A percentile compares a stretch with the other conserved stretches of the same genome.
Conservation (phyloP, 441 rosid species). For the Viola pubescens region DNA sequence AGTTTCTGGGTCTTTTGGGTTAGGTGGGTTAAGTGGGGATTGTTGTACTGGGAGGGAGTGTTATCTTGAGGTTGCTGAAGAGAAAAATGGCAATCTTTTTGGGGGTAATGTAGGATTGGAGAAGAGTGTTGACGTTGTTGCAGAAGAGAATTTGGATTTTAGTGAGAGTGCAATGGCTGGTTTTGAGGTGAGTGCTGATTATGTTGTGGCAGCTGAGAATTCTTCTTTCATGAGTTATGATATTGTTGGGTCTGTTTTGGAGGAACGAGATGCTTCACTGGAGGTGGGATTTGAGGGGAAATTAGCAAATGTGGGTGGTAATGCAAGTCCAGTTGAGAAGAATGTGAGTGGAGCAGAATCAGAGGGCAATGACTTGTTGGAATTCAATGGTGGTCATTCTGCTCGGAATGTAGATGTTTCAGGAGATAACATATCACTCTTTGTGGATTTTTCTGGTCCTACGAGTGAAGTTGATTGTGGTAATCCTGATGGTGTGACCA, state of each 20-base stretch:
- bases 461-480: constrained; percentile 15
- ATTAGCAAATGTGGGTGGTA: constrained; percentile 3
- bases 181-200: constrained; percentile 17
- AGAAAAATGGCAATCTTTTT: constrained; percentile 4
- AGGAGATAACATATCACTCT: constrained; percentile 57
- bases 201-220: constrained; percentile 15
- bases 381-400: constrained; percentile 21
- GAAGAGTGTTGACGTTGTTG: constrained; percentile 8
- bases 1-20: constrained; percentile 16
- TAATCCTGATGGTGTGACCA: constrained; percentile 17
- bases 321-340: constrained; percentile 11
- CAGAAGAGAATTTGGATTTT: constrained; percentile 8
- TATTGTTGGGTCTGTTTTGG: constrained; percentile 7
- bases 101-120: constrained; percentile 5
- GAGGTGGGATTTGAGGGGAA: constrained; percentile 4
- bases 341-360: constrained; percentile 15
- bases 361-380: constrained; percentile 22
- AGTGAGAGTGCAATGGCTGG: constrained; percentile 9
- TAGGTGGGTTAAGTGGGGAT: neutral
- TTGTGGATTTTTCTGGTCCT: constrained; percentile 58
- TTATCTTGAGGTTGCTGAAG: constrained; percentile 20
- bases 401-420: constrained; percentile 41
- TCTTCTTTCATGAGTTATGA: constrained; percentile 18
- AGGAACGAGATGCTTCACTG: constrained; percentile 7
- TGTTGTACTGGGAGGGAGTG: constrained; percentile 16